These are phyloP conservation scores for Neoarthrinium moseri DNA, from an alignment of 2,329 filamentous ascomycete genomes.

Conservation along the genomic window DNA sequence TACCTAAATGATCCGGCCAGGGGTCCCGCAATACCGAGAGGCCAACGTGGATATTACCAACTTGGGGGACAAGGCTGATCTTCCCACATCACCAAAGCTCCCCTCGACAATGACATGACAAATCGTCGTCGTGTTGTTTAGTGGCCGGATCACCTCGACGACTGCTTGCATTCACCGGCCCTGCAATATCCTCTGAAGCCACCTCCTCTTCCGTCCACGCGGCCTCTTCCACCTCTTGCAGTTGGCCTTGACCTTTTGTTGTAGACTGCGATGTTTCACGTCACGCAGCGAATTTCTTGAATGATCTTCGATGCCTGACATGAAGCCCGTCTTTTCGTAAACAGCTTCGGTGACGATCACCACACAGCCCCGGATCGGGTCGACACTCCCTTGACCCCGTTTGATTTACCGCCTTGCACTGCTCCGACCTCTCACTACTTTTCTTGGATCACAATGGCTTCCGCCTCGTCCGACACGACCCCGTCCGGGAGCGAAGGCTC, in stretches of 20 bases:
- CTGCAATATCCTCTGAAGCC: constrained; percentile 2
- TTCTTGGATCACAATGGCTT: constrained; percentile 41
- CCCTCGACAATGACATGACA: constrained; percentile 16
- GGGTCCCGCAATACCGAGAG: constrained; percentile 8
- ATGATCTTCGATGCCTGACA: constrained; percentile 16
- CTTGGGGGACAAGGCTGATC: constrained; percentile 1
- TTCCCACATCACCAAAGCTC: constrained; percentile 1
- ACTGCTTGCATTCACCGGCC: not conserved
- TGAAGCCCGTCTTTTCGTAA: too few relatives aligned
- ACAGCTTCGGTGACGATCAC: too few relatives aligned
- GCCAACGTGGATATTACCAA: constrained; percentile 16
- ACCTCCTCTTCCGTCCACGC: too few relatives aligned
- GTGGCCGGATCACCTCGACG: too few relatives aligned
- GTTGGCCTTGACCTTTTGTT: too few relatives aligned
- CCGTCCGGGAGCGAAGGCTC: constrained; percentile 25
- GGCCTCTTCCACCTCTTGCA: not conserved
- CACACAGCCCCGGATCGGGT: too few relatives aligned
- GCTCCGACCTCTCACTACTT: constrained; percentile 9
- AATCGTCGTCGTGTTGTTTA: constrained; percentile 12
- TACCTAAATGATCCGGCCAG: too few relatives aligned
- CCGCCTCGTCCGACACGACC: constrained; percentile 27
- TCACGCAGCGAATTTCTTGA: too few relatives aligned
- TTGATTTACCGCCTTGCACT: too few relatives aligned
- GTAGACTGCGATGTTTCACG: too few relatives aligned
- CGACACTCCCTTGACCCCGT: too few relatives aligned